Evolutionary conservation across 768 basidiomycete species (phyloP), one percentile per base, ranked within the genome.

Genomic region (Coprinellus micaceus): DNA sequence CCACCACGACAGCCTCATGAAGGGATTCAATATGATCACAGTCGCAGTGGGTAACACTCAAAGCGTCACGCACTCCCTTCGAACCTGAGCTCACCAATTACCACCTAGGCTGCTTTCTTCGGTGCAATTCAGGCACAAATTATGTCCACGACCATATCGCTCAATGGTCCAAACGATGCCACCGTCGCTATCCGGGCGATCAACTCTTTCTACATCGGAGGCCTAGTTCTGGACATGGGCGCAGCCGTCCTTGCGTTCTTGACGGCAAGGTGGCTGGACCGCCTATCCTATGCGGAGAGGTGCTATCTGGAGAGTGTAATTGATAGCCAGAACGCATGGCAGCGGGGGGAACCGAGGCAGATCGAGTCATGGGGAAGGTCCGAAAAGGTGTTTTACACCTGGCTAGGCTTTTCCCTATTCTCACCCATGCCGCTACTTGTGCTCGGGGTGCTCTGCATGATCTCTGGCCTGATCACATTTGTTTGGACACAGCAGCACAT

Each of bases 241-340:
- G 24, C 59, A n/a, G 59, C 59, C n/a, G 50, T 39, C 9, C 24
- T 60, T 12, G 59, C 56, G 9, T 58, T 57, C 51, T 39, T 60
- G 15, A 53, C 59, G 17, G 50, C 51, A 4, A 41, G 59, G 17
- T 60, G 59, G 59, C 46, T 60, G 26, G 50, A 60, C 7, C 15
- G 56, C 6, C 59, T 60, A 2, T 36, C 56, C 5, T 28, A 43
- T 6, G 45, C 47, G 2, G 59, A 60, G 25, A 52, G 40, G 52
- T 22, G 15, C 4, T 45, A 22, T 30, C 44, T 60, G 2, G 56
- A 60, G 49, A 3, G 26, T 11, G 17, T 1, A 11, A 52, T 57
- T 21, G 21, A 28, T 13, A 10, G 24, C 6, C 33, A 40, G 24
- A n/a, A 37, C n/a, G 33, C 11, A 21, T 21, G 12, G 22, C 30